These are phyloP conservation scores for Nicotiana otophora DNA, from an alignment of 257 asterid genomes.

Conservation along the genomic window DNA sequence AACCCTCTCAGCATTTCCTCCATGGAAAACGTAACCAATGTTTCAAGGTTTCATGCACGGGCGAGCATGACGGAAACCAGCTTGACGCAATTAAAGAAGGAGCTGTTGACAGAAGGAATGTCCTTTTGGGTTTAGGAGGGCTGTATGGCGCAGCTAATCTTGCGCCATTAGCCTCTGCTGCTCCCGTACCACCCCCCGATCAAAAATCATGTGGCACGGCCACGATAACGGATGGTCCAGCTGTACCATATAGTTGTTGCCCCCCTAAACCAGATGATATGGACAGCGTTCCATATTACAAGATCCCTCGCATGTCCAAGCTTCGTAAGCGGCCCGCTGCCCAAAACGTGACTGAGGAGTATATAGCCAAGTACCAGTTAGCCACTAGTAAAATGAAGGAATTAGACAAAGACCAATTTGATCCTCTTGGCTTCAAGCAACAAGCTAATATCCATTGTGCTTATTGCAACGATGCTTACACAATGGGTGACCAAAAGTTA, in stretches of 20 bases:
- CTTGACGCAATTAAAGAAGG: too few relatives aligned
- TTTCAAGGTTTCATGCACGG: background rate
- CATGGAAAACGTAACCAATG: background rate
- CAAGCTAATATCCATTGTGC: conserved; percentile 32
- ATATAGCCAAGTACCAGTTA: background rate
- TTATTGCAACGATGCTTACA: conserved; percentile 23
- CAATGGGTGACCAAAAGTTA: background rate
- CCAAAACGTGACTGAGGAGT: background rate
- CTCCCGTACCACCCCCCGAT: background rate
- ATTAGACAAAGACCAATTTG: background rate
- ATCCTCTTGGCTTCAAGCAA: conserved; percentile 20
- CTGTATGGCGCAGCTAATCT: background rate
- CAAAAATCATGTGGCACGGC: background rate
- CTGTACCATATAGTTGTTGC: background rate
- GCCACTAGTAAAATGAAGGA: background rate
- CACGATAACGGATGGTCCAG: background rate
- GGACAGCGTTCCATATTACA: background rate
- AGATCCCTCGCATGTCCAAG: background rate
- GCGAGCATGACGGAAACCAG: too few relatives aligned
- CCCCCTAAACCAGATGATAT: background rate
- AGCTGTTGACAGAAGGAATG: background rate
- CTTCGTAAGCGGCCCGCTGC: background rate
- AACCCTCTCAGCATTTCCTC: background rate
- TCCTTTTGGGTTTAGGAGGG: conserved; percentile 2
- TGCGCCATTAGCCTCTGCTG: background rate